These are phyloP conservation scores for Aphanocladium album DNA, from an alignment of 2,329 filamentous ascomycete genomes.

Conservation along the genomic window DNA sequence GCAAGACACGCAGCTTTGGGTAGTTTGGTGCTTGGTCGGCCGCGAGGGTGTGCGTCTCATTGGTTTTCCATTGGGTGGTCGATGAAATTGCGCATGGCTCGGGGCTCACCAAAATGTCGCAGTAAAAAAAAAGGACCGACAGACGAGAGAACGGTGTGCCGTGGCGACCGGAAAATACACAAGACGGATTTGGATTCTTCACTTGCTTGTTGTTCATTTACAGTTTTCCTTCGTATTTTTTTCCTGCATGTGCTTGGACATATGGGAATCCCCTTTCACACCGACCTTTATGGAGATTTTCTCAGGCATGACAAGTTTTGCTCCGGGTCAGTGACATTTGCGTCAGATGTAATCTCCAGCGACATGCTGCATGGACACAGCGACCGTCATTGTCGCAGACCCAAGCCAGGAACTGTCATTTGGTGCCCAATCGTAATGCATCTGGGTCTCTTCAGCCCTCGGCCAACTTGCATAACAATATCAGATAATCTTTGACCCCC, in stretches of 20 bases:
- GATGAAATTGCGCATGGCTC: conserved; percentile 5
- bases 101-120: background rate
- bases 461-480: background rate
- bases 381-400: background rate
- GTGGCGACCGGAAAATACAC: background rate
- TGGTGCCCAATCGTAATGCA: background rate
- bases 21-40: no score
- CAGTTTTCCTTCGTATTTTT: background rate
- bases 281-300: background rate
- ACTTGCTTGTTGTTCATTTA: background rate
- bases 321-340: background rate
- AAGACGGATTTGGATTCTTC: background rate
- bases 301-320: background rate
- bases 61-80: background rate
- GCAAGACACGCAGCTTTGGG: background rate
- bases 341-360: background rate
- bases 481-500: background rate
- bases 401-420: background rate
- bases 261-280: background rate
- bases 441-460: background rate
- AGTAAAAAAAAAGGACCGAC: conserved; percentile 3
- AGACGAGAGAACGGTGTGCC: background rate
- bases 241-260: background rate
- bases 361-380: background rate
- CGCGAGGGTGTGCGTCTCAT: no score